These are phyloP conservation scores for Fraxinus quadrangulata DNA, from an alignment of 257 asterid species.

Conservation along the genomic window DNA sequence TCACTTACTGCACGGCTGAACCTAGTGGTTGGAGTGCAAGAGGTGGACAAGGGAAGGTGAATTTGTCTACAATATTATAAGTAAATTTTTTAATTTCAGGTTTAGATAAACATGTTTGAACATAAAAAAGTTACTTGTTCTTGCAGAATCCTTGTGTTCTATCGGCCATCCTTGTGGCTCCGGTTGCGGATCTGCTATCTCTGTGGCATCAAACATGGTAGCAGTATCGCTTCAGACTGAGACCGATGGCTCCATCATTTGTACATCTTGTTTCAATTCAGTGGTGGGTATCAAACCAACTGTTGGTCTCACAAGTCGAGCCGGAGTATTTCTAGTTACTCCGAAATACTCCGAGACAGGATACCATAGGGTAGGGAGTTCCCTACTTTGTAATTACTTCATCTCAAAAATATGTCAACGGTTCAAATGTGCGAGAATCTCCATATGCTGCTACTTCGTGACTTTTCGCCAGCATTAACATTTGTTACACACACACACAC, in stretches of 20 bases:
- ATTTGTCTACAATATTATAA: background rate
- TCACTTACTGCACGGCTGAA: slow-evolving; percentile 1
- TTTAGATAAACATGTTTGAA: no score
- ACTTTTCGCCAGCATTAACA: no score
- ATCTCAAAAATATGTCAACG: no score
- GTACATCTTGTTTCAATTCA: slow-evolving; percentile 43
- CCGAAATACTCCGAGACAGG: slow-evolving; percentile 50
- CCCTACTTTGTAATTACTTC: no score
- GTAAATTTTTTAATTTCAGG: no score
- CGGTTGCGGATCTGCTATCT: slow-evolving; percentile 51
- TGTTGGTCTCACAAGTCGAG: slow-evolving; percentile 51
- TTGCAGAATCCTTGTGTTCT: slow-evolving; percentile 51
- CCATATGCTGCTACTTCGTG: no score
- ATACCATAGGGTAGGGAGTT: slow-evolving; percentile 40
- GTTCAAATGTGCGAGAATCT: no score
- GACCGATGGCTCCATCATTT: slow-evolving; percentile 50
- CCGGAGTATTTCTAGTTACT: slow-evolving; percentile 46
- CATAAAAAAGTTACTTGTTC: background rate
- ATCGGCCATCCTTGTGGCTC: slow-evolving; percentile 47
- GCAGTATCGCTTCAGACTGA: slow-evolving; percentile 50
- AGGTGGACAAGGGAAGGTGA: slow-evolving; percentile 52
- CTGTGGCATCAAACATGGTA: slow-evolving; percentile 51
- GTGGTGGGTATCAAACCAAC: slow-evolving; percentile 59
- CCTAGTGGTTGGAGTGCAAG: slow-evolving; percentile 60
- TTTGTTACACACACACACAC: no score